Evolutionary conservation across 1,284 basidiomycete genomes (phyloP), one percentile per base, ranked within the genome.

Genomic region (Caloboletus firmus): DNA sequence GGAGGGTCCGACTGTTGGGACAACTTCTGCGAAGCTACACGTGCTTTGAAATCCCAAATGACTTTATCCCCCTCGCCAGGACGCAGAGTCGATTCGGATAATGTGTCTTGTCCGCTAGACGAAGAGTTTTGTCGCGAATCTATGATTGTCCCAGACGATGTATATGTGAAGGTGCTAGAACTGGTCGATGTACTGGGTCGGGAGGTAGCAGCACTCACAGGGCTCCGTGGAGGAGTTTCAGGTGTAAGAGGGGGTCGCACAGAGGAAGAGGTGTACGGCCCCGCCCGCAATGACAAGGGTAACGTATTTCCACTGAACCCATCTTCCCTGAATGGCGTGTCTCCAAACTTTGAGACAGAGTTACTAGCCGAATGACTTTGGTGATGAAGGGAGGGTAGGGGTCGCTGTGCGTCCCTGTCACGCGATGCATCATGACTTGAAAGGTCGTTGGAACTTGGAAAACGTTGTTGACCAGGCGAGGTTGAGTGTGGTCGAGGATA

Each of bases 401-500:
- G 61, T 41, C 69, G 66, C 43, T 71, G 69, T 26, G 26, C 26
- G 2, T 72, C 69, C 41, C 57, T 67, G 35, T 72, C 71, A 12
- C 63, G 71, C 32, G 52, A 41, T 28, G 17, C 11, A 31, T 72
- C 71, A 7, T 62, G 55, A n/a, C 43, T 17, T 8, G 46, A 22
- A 20, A 34, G 11, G n/a, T 72, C 70, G n/a, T 37, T 57, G 7
- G 63, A 51, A 47, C 39, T 50, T 35, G 68, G 63, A 45, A 68
- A 62, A 10, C 71, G 68, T 12, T 64, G 67, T 41, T 73, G 70
- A 26, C 72, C 72, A 24, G 82, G 79, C 9, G 82, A 80, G 18
- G 84, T 81, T 37, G 85, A 85, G 49, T 76, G 79, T 2, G 85
- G 82, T 31, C 85, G 76, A 30, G 80, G 76, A 61, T 77, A 80